Base-by-base conservation (phyloP, 805 yeast species). In the Saturnispora mendoncae region DNA sequence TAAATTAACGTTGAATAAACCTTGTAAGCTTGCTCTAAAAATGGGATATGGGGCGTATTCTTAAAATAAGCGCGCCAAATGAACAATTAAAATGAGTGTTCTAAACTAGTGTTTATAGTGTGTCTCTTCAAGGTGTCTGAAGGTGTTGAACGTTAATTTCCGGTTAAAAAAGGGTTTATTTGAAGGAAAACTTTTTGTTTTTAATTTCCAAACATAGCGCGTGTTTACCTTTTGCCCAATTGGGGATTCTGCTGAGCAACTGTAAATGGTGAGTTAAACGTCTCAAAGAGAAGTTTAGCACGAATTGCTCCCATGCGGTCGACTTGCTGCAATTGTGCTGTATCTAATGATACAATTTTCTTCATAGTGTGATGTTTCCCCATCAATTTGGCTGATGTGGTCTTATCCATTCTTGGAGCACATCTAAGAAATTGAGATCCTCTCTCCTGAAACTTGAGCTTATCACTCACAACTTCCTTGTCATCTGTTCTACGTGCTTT, bases 371-470 rank as follows among this genome's bases (percentile, higher is more conserved):
- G 32, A 28, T 35, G 43, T 9, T 23, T 23, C 6, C 42, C 42
- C 19, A 47, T 28, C 9, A 40, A 13, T 23, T 28, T 34, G 9
- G 43, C 31, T 8, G 35, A 19, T 1, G 38, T 34, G 14, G 43
- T 34, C 17, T 40, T 34, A 27, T 40, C 43, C 33, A 40, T 34
- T 13, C 43, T 10, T 5, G 39, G 39, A 21, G 35, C 34, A 4
- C 31, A 29, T 18, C 43, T 27, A 10, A 40, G 26, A 28, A 40
- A 28, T 24, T 40, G 38, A 1, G 43, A 40, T 10, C 25, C 43
- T 28, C 43, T 33, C 18, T 40, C 43, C 33, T 40, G 43, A 32
- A 68, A 64, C 50, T 64, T 73, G 44, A 69, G 73, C 2, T 49
- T 43, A 29, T 60, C 61, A 15, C 49, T 48, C 4, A 42, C 43